Evolutionary conservation across 192 early-diverging fungal species (phyloP).

Genomic region (Allomyces macrogynus): DNA sequence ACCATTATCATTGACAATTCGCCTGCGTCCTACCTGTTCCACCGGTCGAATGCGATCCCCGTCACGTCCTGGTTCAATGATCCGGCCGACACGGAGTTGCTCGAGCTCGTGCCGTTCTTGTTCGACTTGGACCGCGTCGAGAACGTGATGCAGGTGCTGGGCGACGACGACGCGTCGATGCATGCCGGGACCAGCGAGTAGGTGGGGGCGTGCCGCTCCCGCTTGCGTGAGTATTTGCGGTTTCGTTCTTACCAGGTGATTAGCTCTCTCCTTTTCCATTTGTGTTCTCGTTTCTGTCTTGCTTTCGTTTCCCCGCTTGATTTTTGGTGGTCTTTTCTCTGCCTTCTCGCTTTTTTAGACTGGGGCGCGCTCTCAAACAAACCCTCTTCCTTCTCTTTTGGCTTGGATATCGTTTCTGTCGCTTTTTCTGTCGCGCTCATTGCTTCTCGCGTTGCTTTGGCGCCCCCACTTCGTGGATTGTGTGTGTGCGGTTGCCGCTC

Average conservation of each 20-base stretch:
- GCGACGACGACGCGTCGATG: constrained; percentile 10
- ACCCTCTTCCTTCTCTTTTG: no score
- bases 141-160: constrained; percentile 66
- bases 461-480: no score
- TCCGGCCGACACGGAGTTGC: constrained; percentile 81
- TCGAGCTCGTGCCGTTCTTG: constrained; percentile 85
- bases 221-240: no score
- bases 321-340: neutral
- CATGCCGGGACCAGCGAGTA: neutral
- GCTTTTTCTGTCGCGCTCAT: no score
- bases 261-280: no score
- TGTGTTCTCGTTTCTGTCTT: neutral
- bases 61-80: constrained; percentile 95
- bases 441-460: no score
- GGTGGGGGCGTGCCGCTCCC: no score
- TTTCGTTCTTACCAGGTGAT: no score
- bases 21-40: constrained; percentile 88
- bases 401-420: no score
- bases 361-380: no score
- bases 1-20: constrained; percentile 92
- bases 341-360: no score
- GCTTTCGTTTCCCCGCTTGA: neutral
- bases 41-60: constrained; percentile 86
- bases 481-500: no score
- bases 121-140: constrained; percentile 74